phyloP scores from a whole-genome alignment of 768 basidiomycete genomes.

The Suillus plorans region DNA sequence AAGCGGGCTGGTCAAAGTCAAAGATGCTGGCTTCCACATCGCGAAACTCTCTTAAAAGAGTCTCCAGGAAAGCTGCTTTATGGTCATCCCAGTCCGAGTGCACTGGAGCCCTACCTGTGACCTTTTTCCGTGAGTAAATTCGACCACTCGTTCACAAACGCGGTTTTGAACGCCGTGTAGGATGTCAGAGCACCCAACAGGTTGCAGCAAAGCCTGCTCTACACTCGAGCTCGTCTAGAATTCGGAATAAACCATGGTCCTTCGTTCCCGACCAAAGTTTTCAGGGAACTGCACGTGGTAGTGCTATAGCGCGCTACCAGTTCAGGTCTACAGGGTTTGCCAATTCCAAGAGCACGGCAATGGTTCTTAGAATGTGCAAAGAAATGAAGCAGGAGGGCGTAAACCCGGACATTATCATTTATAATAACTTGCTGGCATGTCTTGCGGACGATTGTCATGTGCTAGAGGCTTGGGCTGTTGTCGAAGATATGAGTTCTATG shows the following conservation, averaged over 20 bases:
- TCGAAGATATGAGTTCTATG: constrained; percentile 64
- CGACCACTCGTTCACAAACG: background rate
- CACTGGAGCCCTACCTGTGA: background rate
- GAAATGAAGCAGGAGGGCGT: constrained; percentile 60
- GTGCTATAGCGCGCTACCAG: constrained; percentile 30
- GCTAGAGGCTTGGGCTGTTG: constrained; percentile 60
- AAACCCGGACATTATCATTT: constrained; percentile 53
- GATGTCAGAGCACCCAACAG: constrained; percentile 8
- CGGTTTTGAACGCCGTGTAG: constrained; percentile 2
- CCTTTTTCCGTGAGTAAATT: constrained; percentile 4
- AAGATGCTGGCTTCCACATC: constrained; percentile 25
- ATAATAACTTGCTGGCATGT: constrained; percentile 55
- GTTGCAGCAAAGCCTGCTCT: background rate
- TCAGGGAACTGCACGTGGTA: constrained; percentile 22
- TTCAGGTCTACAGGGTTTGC: constrained; percentile 25
- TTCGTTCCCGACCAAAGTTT: constrained; percentile 24
- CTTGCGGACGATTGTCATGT: constrained; percentile 42
- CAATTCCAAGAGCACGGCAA: constrained; percentile 22
- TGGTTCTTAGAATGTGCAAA: constrained; percentile 31
- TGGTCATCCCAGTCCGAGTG: background rate
- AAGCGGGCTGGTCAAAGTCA: background rate
- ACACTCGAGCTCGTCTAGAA: background rate
- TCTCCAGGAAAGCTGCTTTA: background rate
- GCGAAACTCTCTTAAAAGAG: constrained; percentile 19
- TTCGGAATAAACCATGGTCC: constrained; percentile 28